Percentiles rank a stretch among this genome's conserved stretches.
Conservation (phyloP, 2,329 filamentous ascomycete genomes). For the Endoconidiophora polonica region DNA sequence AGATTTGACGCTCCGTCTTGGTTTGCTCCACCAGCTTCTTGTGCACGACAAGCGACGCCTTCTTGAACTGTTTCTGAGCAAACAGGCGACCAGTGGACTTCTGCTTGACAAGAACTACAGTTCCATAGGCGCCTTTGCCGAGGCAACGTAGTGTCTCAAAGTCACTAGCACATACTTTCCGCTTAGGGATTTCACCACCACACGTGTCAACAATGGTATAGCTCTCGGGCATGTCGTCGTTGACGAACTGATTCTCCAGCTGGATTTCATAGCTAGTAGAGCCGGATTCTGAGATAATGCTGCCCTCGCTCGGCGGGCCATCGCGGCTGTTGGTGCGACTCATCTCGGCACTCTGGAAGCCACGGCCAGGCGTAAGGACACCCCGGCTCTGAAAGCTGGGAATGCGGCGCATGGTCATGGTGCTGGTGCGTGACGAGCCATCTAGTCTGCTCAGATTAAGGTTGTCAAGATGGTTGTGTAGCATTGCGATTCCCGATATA, state of each 20-base stretch:
- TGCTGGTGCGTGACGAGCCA: conserved; percentile 35
- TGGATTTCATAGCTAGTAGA: conserved; percentile 70
- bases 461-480: conserved; percentile 58
- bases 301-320: conserved; percentile 36
- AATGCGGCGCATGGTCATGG: conserved; percentile 21
- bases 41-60: conserved; percentile 85
- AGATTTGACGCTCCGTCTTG: conserved; percentile 84
- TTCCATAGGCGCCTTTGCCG: conserved; percentile 91
- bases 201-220: conserved; percentile 24
- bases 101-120: conserved; percentile 86
- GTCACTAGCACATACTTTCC: conserved; percentile 81
- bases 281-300: conserved; percentile 46
- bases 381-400: conserved; percentile 10
- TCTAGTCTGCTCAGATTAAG: conserved; percentile 42
- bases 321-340: conserved; percentile 38
- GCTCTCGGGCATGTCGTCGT: conserved; percentile 10
- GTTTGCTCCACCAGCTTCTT: conserved; percentile 95
- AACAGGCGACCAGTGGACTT: conserved; percentile 72
- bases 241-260: conserved; percentile 66
- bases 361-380: conserved; percentile 27
- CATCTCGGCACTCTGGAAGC: conserved; percentile 38
- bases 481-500: conserved; percentile 60
- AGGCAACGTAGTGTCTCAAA: conserved; percentile 84
- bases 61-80: conserved; percentile 97
- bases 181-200: conserved; percentile 21